Conservation (phyloP, 2,329 filamentous ascomycete genomes). For the Coniella lustricola region DNA sequence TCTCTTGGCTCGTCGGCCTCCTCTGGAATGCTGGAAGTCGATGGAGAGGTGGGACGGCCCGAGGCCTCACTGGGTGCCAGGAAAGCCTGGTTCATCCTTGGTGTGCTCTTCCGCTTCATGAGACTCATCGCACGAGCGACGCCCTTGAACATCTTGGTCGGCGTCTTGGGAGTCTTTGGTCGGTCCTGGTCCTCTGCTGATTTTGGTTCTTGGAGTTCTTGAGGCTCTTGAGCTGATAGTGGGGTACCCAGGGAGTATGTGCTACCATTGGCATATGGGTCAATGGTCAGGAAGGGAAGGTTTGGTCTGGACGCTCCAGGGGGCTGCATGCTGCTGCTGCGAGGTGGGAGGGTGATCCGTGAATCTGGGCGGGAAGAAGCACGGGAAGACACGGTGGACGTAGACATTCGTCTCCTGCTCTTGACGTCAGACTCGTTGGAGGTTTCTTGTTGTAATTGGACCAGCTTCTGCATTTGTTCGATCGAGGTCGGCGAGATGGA, state of each 20-base stretch:
- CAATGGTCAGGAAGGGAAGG: conserved; percentile 46
- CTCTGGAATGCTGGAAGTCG: conserved; percentile 18
- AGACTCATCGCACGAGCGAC: conserved; percentile 45
- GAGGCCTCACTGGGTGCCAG: conserved; percentile 30
- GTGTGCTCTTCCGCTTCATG: conserved; percentile 48
- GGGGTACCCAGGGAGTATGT: conserved; percentile 25
- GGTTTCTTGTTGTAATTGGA: not conserved
- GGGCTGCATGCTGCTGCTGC: conserved; percentile 37
- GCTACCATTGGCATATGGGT: conserved; percentile 42
- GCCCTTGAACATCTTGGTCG: conserved; percentile 41
- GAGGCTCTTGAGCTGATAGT: conserved; percentile 8
- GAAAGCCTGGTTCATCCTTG: conserved; percentile 33
- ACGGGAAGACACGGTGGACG: conserved; percentile 25
- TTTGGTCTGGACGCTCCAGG: conserved; percentile 23
- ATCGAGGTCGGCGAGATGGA: conserved; percentile 36
- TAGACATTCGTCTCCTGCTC: conserved; percentile 26
- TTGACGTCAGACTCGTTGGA: conserved; percentile 19
- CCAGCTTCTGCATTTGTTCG: conserved; percentile 22
- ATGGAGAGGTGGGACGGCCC: conserved; percentile 23
- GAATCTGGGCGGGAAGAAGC: conserved; percentile 18
- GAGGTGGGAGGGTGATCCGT: conserved; percentile 25
- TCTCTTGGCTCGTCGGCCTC: conserved; percentile 8
- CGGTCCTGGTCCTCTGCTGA: conserved; percentile 21
- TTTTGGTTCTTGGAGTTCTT: conserved; percentile 19
- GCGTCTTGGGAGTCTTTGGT: conserved; percentile 35